Evolutionary conservation across 495 filamentous ascomycete genomes (phyloP).

Genomic region (Hypoxylon perforatum): DNA sequence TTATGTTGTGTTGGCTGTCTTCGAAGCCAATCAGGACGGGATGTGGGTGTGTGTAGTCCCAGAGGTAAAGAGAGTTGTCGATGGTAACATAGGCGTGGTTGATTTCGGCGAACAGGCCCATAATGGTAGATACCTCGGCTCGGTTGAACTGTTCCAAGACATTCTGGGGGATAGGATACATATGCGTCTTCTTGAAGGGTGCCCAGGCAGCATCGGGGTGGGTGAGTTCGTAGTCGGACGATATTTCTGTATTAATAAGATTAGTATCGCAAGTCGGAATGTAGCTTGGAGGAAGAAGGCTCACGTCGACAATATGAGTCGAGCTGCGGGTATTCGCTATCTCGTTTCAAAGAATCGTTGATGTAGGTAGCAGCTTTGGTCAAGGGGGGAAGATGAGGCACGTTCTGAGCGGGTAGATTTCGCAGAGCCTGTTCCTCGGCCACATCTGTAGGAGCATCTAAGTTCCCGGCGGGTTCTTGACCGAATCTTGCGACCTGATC

Average conservation of each 20-base stretch:
- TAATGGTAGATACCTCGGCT: constrained; percentile 82
- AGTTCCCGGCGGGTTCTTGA: constrained; percentile 44
- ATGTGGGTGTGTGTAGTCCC: constrained; percentile 92
- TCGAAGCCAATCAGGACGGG: constrained; percentile 93
- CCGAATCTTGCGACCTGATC: constrained; percentile 32
- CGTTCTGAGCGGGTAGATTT: constrained; percentile 43
- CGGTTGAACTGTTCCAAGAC: constrained; percentile 91
- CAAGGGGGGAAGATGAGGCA: constrained; percentile 67
- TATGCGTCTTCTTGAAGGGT: constrained; percentile 84
- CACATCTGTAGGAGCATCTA: constrained; percentile 43
- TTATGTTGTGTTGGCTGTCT: constrained; percentile 85
- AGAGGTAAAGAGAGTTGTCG: constrained; percentile 94
- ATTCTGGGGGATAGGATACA: constrained; percentile 85
- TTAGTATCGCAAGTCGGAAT: constrained; percentile 6
- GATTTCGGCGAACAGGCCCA: constrained; percentile 92
- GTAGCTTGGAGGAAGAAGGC: constrained; percentile 47
- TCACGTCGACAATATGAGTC: constrained; percentile 91
- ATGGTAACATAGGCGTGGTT: constrained; percentile 96
- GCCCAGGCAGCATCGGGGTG: constrained; percentile 75
- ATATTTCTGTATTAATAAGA: constrained; percentile 71
- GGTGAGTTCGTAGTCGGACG: constrained; percentile 87
- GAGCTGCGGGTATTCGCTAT: constrained; percentile 86
- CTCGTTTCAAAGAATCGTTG: constrained; percentile 77
- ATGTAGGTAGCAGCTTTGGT: constrained; percentile 86
- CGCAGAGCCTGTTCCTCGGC: constrained; percentile 31